Evolutionary conservation across 345 rosid genomes (phyloP).

Genomic region (Lepidium sativum): DNA sequence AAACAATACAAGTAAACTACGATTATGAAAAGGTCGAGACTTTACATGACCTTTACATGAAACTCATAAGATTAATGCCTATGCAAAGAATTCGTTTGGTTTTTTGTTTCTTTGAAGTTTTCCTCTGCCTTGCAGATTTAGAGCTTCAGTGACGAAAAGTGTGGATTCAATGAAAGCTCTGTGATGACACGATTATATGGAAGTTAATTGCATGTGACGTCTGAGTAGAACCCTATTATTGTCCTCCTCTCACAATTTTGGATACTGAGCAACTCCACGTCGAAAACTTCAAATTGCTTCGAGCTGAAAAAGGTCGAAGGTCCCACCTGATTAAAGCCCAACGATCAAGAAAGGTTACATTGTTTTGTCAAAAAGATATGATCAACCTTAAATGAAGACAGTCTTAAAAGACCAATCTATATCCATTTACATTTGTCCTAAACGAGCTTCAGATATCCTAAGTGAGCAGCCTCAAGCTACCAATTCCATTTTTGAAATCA

Average conservation of each 20-base stretch:
- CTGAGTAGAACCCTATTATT: conserved; percentile 85
- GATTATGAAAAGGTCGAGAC: conserved; percentile 2
- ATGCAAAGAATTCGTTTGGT: neutral
- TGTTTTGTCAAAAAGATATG: neutral
- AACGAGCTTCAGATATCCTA: neutral
- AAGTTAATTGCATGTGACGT: conserved; percentile 69
- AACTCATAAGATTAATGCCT: neutral
- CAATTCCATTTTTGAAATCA: neutral
- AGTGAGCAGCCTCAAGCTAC: neutral
- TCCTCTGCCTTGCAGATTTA: neutral
- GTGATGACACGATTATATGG: neutral
- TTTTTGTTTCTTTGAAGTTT: neutral
- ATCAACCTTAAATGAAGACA: neutral
- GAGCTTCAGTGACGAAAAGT: neutral
- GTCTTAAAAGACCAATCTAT: neutral
- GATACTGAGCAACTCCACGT: conserved; percentile 67
- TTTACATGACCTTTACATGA: conserved; percentile 14
- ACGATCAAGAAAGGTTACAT: neutral
- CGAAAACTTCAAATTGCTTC: conserved; percentile 89
- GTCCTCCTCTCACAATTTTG: conserved; percentile 83
- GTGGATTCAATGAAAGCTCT: neutral
- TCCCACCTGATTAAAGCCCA: conserved; percentile 53
- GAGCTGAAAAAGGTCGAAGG: conserved; percentile 97
- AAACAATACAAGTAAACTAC: neutral
- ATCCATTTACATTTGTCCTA: neutral